Conservation (phyloP, 2,329 filamentous ascomycete species). For the Fusarium decemcellulare region DNA sequence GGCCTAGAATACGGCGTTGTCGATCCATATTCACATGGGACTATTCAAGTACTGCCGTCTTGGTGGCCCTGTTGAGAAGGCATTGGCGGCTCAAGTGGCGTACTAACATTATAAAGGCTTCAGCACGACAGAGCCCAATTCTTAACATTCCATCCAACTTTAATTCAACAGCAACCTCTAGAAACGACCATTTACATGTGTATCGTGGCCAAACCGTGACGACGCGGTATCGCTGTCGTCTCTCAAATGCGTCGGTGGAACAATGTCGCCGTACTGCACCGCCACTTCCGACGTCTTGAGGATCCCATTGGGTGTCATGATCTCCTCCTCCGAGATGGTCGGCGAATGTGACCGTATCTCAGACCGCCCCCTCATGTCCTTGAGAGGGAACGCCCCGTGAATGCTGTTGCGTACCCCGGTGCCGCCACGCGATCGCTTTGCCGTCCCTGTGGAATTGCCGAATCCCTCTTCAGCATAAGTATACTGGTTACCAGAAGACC, state of each 20-base stretch:
- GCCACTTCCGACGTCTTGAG: constrained; percentile 49
- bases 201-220: neutral
- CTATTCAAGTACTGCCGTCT: no score
- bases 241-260: neutral
- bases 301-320: constrained; percentile 57
- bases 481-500: constrained; percentile 31
- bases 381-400: constrained; percentile 40
- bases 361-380: constrained; percentile 48
- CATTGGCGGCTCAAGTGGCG: no score
- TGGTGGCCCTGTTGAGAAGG: no score
- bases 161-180: neutral
- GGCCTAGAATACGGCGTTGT: no score
- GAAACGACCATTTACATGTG: neutral
- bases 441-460: constrained; percentile 12
- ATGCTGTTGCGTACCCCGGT: constrained; percentile 21
- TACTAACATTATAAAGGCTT: no score
- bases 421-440: constrained; percentile 27
- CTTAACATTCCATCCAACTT: neutral
- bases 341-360: constrained; percentile 53
- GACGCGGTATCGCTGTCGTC: constrained; percentile 2
- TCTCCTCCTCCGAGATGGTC: constrained; percentile 55
- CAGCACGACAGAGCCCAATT: no score
- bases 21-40: no score
- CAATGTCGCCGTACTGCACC: constrained; percentile 23
- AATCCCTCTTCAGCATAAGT: constrained; percentile 26